Evolutionary conservation across 2,329 filamentous ascomycete species (phyloP).

Genomic region (Cladorrhinum sp.): DNA sequence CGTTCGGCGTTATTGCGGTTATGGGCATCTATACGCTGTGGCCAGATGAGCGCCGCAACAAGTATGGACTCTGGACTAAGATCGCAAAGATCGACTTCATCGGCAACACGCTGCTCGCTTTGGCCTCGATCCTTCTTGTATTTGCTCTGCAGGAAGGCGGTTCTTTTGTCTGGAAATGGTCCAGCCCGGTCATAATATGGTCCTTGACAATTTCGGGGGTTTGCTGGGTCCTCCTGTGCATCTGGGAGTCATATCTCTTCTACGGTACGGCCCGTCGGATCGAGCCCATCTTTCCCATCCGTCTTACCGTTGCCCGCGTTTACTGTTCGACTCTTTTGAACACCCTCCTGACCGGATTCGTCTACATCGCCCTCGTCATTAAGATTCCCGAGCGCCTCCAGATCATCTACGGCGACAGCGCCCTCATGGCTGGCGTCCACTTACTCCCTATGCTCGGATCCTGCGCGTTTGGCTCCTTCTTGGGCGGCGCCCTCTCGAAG

Average conservation of each 20-base stretch:
- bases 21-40: conserved; percentile 41
- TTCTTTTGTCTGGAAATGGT: conserved; percentile 50
- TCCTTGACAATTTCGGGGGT: conserved; percentile 47
- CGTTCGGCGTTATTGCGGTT: conserved; percentile 47
- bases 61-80: conserved; percentile 38
- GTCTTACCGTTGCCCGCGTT: conserved; percentile 46
- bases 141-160: conserved; percentile 57
- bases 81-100: conserved; percentile 51
- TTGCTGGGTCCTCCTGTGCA: conserved; percentile 47
- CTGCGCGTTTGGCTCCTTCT: conserved; percentile 54
- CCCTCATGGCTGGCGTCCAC: conserved; percentile 54
- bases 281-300: conserved; percentile 54
- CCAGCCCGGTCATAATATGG: conserved; percentile 47
- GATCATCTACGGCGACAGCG: conserved; percentile 52
- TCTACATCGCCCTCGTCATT: conserved; percentile 57
- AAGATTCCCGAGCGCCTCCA: conserved; percentile 60
- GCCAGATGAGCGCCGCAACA: conserved; percentile 27
- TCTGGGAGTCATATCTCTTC: conserved; percentile 50
- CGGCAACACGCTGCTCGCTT: conserved; percentile 49
- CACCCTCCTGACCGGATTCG: conserved; percentile 55
- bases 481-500: conserved; percentile 52
- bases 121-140: conserved; percentile 52
- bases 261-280: conserved; percentile 37
- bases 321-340: conserved; percentile 52
- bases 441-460: conserved; percentile 57